phyloP scores from a whole-genome alignment of 208 protist genomes.

The Leptomonas pyrrhocoris region DNA sequence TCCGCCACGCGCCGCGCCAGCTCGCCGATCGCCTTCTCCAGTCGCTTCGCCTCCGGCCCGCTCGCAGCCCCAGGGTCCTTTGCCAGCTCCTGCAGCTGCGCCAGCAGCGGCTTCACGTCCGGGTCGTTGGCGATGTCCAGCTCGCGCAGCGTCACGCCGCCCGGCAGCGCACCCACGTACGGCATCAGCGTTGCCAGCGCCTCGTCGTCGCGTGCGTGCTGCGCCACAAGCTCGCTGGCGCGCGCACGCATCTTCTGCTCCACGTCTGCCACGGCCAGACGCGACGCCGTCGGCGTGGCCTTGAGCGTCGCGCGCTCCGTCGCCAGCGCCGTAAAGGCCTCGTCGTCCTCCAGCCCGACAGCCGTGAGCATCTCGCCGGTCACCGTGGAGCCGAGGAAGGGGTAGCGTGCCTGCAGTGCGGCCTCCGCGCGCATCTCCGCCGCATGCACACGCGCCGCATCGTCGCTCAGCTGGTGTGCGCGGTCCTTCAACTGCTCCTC shows the following conservation, averaged over 20 bases:
- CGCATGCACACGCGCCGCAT: conserved; percentile 15
- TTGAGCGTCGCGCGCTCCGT: conserved; percentile 1
- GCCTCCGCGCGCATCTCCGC: conserved; percentile 29
- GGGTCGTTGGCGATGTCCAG: conserved; percentile 29
- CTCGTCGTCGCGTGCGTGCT: conserved; percentile 25
- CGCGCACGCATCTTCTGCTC: conserved; percentile 2
- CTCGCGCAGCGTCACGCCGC: neutral
- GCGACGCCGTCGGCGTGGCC: conserved; percentile 1
- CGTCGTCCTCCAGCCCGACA: conserved; percentile 4
- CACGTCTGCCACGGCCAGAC: conserved; percentile 12
- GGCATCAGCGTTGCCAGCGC: conserved; percentile 2
- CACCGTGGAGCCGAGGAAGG: conserved; percentile 24
- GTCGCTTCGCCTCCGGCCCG: conserved; percentile 34
- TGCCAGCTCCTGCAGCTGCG: conserved; percentile 41
- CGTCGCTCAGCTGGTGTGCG: conserved; percentile 33
- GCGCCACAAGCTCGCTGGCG: conserved; percentile 20
- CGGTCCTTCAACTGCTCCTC: neutral
- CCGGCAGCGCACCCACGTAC: neutral
- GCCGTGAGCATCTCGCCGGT: neutral
- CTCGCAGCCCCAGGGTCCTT: conserved; percentile 29
- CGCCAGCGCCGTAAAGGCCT: neutral
- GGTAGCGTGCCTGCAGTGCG: conserved; percentile 24
- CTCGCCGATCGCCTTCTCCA: conserved; percentile 51
- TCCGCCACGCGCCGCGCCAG: conserved; percentile 42
- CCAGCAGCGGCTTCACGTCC: conserved; percentile 33